A percentile compares a stretch with the other conserved stretches of the same genome.
Conservation (phyloP, 176 grass and related monocot genomes). For the Alopecurus myosuroides region DNA sequence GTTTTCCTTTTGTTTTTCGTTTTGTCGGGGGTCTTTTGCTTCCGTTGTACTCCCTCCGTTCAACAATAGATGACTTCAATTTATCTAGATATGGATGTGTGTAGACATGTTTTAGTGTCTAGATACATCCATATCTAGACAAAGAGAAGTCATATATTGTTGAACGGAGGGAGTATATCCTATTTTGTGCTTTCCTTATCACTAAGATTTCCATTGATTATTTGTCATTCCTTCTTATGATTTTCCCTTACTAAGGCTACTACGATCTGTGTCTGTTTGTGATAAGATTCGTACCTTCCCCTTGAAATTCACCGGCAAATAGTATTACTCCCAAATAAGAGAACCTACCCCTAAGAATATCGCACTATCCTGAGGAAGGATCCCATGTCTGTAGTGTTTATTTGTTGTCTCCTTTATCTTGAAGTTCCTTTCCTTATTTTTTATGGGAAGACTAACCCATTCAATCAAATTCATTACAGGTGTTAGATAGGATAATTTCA, state of each 20-base stretch:
- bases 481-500: slow-evolving; percentile 85
- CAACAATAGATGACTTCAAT: too few relatives aligned
- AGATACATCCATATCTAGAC: too few relatives aligned
- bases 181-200: not conserved
- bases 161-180: too few relatives aligned
- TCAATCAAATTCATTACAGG: slow-evolving; percentile 30
- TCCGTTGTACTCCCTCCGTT: too few relatives aligned
- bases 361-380: not conserved
- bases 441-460: not conserved
- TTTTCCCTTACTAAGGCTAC: not conserved
- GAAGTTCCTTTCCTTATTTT: not conserved
- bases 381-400: not conserved
- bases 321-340: not conserved
- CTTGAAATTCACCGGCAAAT: not conserved
- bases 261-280: not conserved
- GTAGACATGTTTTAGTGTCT: too few relatives aligned
- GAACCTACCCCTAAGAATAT: not conserved
- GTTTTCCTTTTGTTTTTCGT: not conserved
- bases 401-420: not conserved
- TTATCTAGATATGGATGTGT: too few relatives aligned
- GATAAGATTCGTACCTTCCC: not conserved
- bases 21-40: not conserved
- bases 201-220: not conserved
- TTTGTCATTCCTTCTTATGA: not conserved
- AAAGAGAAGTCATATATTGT: too few relatives aligned